Evolutionary conservation across 768 basidiomycete species (phyloP).

Genomic region (Suillus spraguei): DNA sequence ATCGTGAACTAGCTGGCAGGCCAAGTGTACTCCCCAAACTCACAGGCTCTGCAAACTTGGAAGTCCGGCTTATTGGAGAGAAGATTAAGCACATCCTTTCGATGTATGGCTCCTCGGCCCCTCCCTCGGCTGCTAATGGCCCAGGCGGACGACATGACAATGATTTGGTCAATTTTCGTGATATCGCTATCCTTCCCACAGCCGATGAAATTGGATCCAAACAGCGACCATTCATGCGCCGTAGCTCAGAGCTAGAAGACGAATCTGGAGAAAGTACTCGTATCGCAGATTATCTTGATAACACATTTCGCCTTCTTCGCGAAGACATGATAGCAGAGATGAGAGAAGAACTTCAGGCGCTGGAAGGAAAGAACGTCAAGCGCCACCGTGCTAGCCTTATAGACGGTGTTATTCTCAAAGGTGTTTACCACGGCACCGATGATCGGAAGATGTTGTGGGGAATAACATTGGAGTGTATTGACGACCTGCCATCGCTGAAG

Average conservation of each 20-base stretch:
- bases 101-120: conserved; percentile 21
- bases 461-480: conserved; percentile 35
- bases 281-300: conserved; percentile 51
- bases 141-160: conserved; percentile 69
- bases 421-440: conserved; percentile 32
- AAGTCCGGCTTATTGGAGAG: conserved; percentile 30
- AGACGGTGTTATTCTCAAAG: conserved; percentile 37
- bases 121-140: conserved; percentile 25
- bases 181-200: conserved; percentile 59
- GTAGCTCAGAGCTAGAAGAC: conserved; percentile 42
- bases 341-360: conserved; percentile 50
- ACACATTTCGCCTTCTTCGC: conserved; percentile 58
- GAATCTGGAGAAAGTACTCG: conserved; percentile 37
- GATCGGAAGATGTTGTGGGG: conserved; percentile 36
- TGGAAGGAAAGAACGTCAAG: conserved; percentile 37
- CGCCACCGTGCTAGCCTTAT: conserved; percentile 37
- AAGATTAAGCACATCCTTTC: conserved; percentile 39
- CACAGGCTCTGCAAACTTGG: conserved; percentile 22
- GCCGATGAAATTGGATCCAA: conserved; percentile 50
- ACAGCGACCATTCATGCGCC: conserved; percentile 48
- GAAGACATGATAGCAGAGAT: conserved; percentile 60
- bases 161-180: conserved; percentile 56
- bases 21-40: conserved; percentile 22
- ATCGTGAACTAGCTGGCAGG: conserved; percentile 38
- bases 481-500: conserved; percentile 38